phyloP scores from a whole-genome alignment of 441 rosid genomes.

The Gossypium davidsonii region DNA sequence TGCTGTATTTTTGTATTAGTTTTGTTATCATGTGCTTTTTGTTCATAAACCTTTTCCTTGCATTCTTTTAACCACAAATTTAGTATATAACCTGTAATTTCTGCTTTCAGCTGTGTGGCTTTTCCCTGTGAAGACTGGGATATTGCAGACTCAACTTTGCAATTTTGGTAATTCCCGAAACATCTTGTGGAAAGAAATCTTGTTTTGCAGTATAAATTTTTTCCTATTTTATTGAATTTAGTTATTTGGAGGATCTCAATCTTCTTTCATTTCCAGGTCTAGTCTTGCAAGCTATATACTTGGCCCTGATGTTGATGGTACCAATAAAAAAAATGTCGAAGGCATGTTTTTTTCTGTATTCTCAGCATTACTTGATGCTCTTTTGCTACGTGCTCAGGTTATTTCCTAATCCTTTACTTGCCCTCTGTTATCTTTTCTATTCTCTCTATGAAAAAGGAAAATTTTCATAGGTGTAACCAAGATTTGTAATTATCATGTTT shows the following conservation, averaged over 20 bases:
- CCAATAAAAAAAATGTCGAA: constrained; percentile 45
- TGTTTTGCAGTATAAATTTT: neutral
- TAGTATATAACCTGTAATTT: constrained; percentile 19
- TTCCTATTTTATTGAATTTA: neutral
- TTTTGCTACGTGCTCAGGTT: constrained; percentile 90
- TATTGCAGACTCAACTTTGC: constrained; percentile 96
- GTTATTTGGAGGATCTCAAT: constrained; percentile 6
- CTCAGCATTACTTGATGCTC: constrained; percentile 76
- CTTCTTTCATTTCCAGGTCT: constrained; percentile 47
- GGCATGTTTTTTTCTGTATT: constrained; percentile 66
- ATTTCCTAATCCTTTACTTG: constrained; percentile 11
- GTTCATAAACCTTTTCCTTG: neutral
- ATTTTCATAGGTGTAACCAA: neutral
- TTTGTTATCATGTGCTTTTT: neutral
- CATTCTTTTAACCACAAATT: neutral
- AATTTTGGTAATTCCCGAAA: constrained; percentile 61
- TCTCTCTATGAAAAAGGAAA: neutral
- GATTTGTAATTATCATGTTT: constrained; percentile 8
- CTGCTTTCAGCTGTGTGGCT: constrained; percentile 66
- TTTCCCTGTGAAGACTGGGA: constrained; percentile 97
- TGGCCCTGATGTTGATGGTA: constrained; percentile 43
- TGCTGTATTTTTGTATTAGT: neutral
- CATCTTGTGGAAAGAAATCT: neutral
- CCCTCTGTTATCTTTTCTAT: neutral
- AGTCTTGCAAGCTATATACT: constrained; percentile 67